Conservation (phyloP, 106 monocot species). For the Platanthera guangdongensis region DNA sequence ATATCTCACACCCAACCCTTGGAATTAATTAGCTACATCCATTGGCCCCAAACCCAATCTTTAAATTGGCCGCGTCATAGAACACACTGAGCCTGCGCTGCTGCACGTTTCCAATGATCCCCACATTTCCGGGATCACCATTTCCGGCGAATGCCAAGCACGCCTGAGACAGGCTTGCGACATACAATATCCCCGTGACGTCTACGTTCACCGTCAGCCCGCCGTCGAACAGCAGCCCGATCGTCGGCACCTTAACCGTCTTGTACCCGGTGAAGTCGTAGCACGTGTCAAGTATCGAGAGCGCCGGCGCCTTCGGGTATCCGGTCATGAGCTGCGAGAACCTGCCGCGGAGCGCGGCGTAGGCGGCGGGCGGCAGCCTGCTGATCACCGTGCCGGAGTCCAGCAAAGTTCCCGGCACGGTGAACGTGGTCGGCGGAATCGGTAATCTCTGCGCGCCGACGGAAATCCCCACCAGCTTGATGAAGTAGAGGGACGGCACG, state of each 20-base stretch:
- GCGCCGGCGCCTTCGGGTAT: conserved; percentile 40
- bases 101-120: conserved; percentile 37
- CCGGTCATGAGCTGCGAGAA: conserved; percentile 23
- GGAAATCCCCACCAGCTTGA: conserved; percentile 24
- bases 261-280: conserved; percentile 32
- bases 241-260: conserved; percentile 23
- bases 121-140: conserved; percentile 10
- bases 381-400: conserved; percentile 81
- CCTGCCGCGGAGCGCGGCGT: conserved; percentile 27
- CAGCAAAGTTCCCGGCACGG: conserved; percentile 25
- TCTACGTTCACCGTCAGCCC: conserved; percentile 40
- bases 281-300: conserved; percentile 66
- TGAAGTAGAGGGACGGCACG: conserved; percentile 27
- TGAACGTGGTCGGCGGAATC: conserved; percentile 25
- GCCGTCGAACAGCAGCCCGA: conserved; percentile 31
- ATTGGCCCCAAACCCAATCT: conserved; percentile 25
- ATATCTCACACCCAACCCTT: too few species aligned
- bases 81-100: conserved; percentile 25
- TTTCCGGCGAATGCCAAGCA: conserved; percentile 61
- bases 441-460: conserved; percentile 19
- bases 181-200: conserved; percentile 25
- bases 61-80: conserved; percentile 22
- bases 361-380: conserved; percentile 36
- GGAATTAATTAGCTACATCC: conserved; percentile 2
- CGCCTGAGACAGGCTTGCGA: conserved; percentile 11